Evolutionary conservation across 1,284 basidiomycete genomes (phyloP).

Genomic region (Cutaneotrichosporon daszewskae): DNA sequence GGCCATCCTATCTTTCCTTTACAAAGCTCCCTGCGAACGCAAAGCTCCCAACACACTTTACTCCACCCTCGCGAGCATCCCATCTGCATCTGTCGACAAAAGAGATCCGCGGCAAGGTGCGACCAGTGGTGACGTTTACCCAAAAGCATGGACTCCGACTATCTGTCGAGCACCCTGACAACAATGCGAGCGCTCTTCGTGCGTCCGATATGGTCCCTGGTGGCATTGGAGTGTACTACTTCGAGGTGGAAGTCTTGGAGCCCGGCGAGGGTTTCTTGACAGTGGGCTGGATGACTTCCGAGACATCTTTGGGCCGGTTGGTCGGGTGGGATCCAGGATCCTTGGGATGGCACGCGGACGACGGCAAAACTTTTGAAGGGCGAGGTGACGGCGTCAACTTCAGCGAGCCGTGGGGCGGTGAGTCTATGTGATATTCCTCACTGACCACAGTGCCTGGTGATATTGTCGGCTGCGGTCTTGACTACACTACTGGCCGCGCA

Average conservation of each 20-base stretch:
- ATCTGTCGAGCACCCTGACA: conserved; percentile 48
- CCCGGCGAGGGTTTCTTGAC: conserved; percentile 70
- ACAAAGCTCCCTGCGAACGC: conserved; percentile 13
- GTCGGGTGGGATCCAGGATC: conserved; percentile 84
- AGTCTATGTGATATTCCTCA: conserved; percentile 6
- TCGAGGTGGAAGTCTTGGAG: conserved; percentile 66
- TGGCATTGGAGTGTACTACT: conserved; percentile 83
- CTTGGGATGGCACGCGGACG: conserved; percentile 95
- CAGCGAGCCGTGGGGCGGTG: conserved; percentile 55
- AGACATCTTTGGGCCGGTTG: conserved; percentile 64
- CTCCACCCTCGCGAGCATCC: conserved; percentile 3
- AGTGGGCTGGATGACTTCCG: conserved; percentile 58
- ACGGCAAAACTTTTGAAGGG: conserved; percentile 70
- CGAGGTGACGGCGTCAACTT: conserved; percentile 65
- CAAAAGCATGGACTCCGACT: conserved; percentile 47
- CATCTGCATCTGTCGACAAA: conserved; percentile 5
- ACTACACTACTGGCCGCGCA: conserved; percentile 67
- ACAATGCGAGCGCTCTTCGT: conserved; percentile 73
- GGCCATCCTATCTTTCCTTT: conserved; percentile 50
- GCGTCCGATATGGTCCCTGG: conserved; percentile 69
- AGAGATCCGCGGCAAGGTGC: background rate
- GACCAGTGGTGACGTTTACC: conserved; percentile 32
- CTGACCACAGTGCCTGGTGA: conserved; percentile 63
- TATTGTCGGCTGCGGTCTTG: conserved; percentile 79
- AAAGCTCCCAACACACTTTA: conserved; percentile 7